Conservation (phyloP, 306 rosid species). For the Mimosa pudica region DNA sequence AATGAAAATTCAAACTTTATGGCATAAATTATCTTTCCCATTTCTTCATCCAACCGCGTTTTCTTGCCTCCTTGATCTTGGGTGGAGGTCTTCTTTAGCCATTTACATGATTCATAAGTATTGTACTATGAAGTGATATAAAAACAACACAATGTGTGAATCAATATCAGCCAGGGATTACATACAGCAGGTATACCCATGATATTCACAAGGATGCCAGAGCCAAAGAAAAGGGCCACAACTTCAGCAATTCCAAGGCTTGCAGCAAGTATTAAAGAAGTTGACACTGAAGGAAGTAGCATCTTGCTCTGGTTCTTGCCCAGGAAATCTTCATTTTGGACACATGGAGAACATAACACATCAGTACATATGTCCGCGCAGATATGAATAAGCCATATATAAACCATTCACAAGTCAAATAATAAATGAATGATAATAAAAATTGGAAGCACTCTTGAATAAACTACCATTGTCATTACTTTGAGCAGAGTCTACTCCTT, state of each 20-base stretch:
- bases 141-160: conserved; percentile 19
- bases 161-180: conserved; percentile 50
- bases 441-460: neutral
- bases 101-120: conserved; percentile 19
- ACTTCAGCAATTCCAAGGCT: conserved; percentile 87
- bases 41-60: neutral
- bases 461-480: conserved; percentile 46
- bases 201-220: conserved; percentile 74
- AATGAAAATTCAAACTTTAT: conserved; percentile 1
- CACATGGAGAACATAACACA: conserved; percentile 26
- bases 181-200: conserved; percentile 95
- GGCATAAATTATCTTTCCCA: conserved; percentile 9
- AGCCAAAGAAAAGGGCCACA: conserved; percentile 70
- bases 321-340: conserved; percentile 42
- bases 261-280: conserved; percentile 83
- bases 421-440: conserved; percentile 12
- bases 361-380: neutral
- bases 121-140: conserved; percentile 12
- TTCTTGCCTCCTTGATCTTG: neutral
- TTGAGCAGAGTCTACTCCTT: conserved; percentile 38
- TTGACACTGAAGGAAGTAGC: conserved; percentile 77
- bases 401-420: conserved; percentile 16
- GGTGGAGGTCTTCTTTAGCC: conserved; percentile 12
- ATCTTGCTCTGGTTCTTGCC: conserved; percentile 51
- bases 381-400: conserved; percentile 25